Evolutionary conservation across 768 basidiomycete genomes (phyloP), one percentile per base, ranked within the genome.

Genomic region (Rhodosporidiobolus sp.): DNA sequence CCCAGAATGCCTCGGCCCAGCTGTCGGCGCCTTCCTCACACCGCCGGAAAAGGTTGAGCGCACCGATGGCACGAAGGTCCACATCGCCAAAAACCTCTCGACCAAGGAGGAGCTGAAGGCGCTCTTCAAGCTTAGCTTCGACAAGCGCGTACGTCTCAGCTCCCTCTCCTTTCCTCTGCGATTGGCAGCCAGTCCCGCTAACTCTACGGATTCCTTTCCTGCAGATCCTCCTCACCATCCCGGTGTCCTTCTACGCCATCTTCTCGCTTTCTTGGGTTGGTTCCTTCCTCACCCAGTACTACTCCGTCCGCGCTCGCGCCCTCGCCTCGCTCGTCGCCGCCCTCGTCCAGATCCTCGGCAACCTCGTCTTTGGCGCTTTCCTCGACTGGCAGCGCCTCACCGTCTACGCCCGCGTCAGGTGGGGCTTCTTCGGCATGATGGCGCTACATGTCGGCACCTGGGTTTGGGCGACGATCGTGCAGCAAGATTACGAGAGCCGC

Each of bases 341-440:
- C 12, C 24, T 60, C 52, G 10, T 24, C 11, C 8, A 34, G 7
- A 45, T 70, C 57, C 9, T 65, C 63, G 61, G 58, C 28, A 65
- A 65, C 63, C 12, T 28, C 14, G 9, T 70, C n/a, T 63, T 70
- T 45, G 69, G 69, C n/a, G 10, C 30, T 52, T 70, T 46, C 63
- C 69, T 70, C 58, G 69, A 70, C 52, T 20, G 26, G 20, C 46
- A 56, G 49, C 22, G 24, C 10, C 35, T 70, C 38, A 11, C 19
- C 12, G 32, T 52, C 32, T 53, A 70, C 50, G 10, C 59, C 24
- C 57, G 64, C n/a, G 55, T 38, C 12, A 34, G 45, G 4, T 34
- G 49, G 17, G 57, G 50, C 24, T 70, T 46, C 58, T 28, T 60
- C 43, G 19, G 17, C 28, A 58, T 60, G 7, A 54, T 61, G 57